Evolutionary conservation across 1,139 yeast genomes (phyloP).

Genomic region (Pichia sp.): DNA sequence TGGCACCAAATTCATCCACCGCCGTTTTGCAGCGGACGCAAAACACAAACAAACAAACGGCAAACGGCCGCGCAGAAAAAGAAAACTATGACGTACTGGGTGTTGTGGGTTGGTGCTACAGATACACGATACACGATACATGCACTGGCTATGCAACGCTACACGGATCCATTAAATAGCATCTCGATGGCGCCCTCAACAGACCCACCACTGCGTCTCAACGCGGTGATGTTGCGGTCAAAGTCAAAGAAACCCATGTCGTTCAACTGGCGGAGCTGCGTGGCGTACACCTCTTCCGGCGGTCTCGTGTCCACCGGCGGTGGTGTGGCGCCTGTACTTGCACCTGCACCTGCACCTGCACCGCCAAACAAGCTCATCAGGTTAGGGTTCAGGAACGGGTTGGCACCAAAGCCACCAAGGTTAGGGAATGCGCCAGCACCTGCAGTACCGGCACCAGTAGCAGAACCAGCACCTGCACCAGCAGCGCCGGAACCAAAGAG

Average conservation of each 20-base stretch:
- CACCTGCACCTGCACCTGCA: slow-evolving; percentile 14
- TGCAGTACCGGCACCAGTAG: slow-evolving; percentile 32
- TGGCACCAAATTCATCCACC: too few species aligned
- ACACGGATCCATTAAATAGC: slow-evolving; percentile 50
- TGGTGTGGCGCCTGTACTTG: slow-evolving; percentile 11
- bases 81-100: too few species aligned
- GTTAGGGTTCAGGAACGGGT: slow-evolving; percentile 26
- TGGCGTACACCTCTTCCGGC: slow-evolving; percentile 89
- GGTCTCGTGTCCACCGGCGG: slow-evolving; percentile 71
- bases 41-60: too few species aligned
- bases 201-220: slow-evolving; percentile 92
- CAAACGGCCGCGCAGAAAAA: too few species aligned
- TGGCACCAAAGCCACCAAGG: slow-evolving; percentile 23
- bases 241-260: slow-evolving; percentile 96
- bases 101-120: too few species aligned
- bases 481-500: slow-evolving; percentile 38
- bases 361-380: slow-evolving; percentile 35
- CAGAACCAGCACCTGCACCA: slow-evolving; percentile 26
- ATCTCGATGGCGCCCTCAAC: slow-evolving; percentile 97
- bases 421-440: background rate
- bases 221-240: slow-evolving; percentile 83
- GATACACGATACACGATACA: too few species aligned
- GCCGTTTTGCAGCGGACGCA: too few species aligned
- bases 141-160: too few species aligned
- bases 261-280: slow-evolving; percentile 86